Evolutionary conservation across 2,329 filamentous ascomycete species (phyloP).

Genomic region (Penicillium sp.): DNA sequence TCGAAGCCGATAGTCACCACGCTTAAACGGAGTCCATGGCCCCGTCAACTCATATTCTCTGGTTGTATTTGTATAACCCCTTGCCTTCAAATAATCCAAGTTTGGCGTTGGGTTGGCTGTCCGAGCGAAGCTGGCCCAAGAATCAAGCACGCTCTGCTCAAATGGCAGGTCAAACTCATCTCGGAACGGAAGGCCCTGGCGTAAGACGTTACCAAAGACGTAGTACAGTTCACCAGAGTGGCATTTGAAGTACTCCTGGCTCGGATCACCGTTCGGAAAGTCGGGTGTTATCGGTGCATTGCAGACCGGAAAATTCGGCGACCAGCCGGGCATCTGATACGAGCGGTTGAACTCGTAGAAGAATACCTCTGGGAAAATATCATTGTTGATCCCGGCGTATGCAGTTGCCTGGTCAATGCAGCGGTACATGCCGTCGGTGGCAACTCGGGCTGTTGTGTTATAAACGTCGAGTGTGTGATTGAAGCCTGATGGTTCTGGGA

Average conservation of each 20-base stretch:
- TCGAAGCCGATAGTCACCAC: slow-evolving; percentile 5
- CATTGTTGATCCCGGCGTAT: slow-evolving; percentile 44
- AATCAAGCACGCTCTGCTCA: slow-evolving; percentile 22
- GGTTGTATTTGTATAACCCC: slow-evolving; percentile 17
- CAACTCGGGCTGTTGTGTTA: slow-evolving; percentile 51
- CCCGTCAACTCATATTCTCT: slow-evolving; percentile 7
- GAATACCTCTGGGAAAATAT: slow-evolving; percentile 48
- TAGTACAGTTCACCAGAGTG: slow-evolving; percentile 55
- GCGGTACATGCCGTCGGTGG: slow-evolving; percentile 56
- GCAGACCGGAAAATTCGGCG: slow-evolving; percentile 49
- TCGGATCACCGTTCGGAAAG: slow-evolving; percentile 46
- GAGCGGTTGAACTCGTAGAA: slow-evolving; percentile 59
- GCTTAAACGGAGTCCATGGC: slow-evolving; percentile 9
- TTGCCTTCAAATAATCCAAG: slow-evolving; percentile 12
- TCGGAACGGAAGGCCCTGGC: slow-evolving; percentile 14
- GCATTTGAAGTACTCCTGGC: slow-evolving; percentile 49
- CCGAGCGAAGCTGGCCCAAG: slow-evolving; percentile 22
- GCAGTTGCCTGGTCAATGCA: slow-evolving; percentile 57
- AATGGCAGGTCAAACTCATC: slow-evolving; percentile 22
- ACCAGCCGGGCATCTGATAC: slow-evolving; percentile 45
- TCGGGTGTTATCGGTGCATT: slow-evolving; percentile 40
- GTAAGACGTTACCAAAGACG: slow-evolving; percentile 49
- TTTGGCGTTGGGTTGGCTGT: slow-evolving; percentile 16
- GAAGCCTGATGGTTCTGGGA: slow-evolving; percentile 44
- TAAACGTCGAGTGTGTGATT: slow-evolving; percentile 54